A percentile compares a stretch with the other conserved stretches of the same genome.
phyloP scores from a whole-genome alignment of 345 rosid genomes.

The Heritiera fomes region DNA sequence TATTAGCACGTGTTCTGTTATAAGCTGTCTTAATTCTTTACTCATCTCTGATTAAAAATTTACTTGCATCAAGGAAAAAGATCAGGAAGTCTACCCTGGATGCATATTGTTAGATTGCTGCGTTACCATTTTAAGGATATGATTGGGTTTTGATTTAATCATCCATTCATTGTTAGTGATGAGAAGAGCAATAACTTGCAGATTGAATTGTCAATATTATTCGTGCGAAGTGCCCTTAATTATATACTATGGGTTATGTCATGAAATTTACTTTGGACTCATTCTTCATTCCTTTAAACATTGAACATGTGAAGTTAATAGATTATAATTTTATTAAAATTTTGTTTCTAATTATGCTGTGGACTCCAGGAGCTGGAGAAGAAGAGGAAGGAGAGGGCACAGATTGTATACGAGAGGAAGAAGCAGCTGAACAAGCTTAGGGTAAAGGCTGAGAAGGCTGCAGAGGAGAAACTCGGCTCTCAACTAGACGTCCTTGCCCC shows the following conservation, averaged over 20 bases:
- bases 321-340: neutral
- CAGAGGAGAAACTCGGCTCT: slow-evolving; percentile 78
- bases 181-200: too few species aligned
- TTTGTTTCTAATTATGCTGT: neutral
- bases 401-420: slow-evolving; percentile 65
- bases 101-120: neutral
- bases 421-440: slow-evolving; percentile 75
- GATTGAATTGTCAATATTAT: neutral
- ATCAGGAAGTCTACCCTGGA: neutral
- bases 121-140: neutral
- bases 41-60: neutral
- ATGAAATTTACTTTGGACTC: neutral
- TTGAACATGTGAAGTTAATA: neutral
- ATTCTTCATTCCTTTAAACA: neutral
- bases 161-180: neutral
- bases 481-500: slow-evolving; percentile 63
- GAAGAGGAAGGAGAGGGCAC: slow-evolving; percentile 80
- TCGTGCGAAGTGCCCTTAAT: neutral
- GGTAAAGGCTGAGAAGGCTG: slow-evolving; percentile 76
- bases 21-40: neutral
- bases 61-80: neutral
- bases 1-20: neutral
- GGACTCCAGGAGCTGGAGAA: slow-evolving; percentile 64
- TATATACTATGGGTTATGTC: neutral
- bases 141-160: neutral